phyloP scores from a whole-genome alignment of 75 land plant species.

The Cunninghamia lanceolata region DNA sequence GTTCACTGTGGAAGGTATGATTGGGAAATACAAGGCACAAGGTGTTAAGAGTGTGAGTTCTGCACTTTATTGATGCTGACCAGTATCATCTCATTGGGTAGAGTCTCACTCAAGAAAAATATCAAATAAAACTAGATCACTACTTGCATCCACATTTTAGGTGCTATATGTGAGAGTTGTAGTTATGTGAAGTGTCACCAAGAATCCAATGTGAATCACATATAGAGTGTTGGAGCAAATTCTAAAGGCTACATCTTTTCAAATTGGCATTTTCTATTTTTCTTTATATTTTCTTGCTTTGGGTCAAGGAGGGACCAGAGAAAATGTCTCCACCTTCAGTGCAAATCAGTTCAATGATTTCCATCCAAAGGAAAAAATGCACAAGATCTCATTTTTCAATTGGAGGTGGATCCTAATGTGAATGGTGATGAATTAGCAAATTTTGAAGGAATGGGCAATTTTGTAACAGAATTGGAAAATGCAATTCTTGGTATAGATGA shows the following conservation, averaged over 20 bases:
- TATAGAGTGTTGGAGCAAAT: conserved; percentile 8
- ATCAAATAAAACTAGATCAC: no score
- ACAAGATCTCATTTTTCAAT: conserved; percentile 74
- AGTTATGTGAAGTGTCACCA: no score
- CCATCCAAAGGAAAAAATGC: conserved; percentile 55
- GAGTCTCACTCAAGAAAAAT: no score
- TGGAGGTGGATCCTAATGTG: conserved; percentile 94
- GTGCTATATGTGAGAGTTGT: no score
- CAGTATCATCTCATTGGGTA: no score
- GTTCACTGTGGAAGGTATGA: no score
- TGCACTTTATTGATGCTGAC: no score
- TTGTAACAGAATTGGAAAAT: conserved; percentile 83
- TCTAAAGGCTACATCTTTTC: conserved; percentile 35
- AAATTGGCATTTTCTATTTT: conserved; percentile 43
- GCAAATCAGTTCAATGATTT: conserved; percentile 83
- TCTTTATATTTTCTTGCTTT: conserved; percentile 64
- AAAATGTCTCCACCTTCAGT: conserved; percentile 73
- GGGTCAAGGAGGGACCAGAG: conserved; percentile 76
- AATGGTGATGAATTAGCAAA: conserved; percentile 69
- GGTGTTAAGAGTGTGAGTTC: no score
- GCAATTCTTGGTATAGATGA: conserved; percentile 98
- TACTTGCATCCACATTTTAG: no score
- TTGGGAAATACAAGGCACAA: no score
- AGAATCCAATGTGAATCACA: no score
- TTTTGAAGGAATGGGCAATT: conserved; percentile 70